Evolutionary conservation across 306 rosid species (phyloP), one percentile per base, ranked within the genome.

Genomic region (Malus orientalis): DNA sequence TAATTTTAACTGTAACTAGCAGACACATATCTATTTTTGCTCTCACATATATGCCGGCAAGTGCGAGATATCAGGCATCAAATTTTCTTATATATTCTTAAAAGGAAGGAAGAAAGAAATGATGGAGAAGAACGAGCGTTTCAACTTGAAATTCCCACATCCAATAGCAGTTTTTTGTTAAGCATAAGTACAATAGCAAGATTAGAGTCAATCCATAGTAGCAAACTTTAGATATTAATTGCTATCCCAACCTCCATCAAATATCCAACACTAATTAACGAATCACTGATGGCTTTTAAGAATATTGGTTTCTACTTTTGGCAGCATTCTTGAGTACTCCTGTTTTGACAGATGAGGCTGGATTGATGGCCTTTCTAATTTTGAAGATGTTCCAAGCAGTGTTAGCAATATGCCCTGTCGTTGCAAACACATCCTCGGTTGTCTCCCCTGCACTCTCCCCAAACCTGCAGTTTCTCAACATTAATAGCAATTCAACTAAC

Each of bases 371-470:
- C 81, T 87, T 94, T 78, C 98, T 58, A 51, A 94, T 87, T 81
- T 94, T 91, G 75, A 89, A 77, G 36, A 94, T 75, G 82, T 94
- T 94, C 98, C 98, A 94, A 64, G 93, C 97, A 67, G 95, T 88
- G 74, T 77, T 76, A 8, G 89, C 88, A 42, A 86, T 86, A 79
- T 94, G 91, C 61, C 96, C 98, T 0, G 91, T 96, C 0, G 98
- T 86, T 32, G 97, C 97, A 75, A 94, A 82, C 47, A 70, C 96
- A 76, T 92, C 82, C 82, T 74, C 95, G 0, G 96, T 92, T 4
- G 96, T 90, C 75, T 89, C 95, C 74, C 98, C 98, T 19, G 98
- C 98, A 74, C 78, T 76, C 65, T 94, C 97, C 45, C 98, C 98
- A 73, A 72, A 94, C 89, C 95, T 91, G 76, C 93, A 88, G 78